Conservation (phyloP, 371 early-diverging fungal genomes). For the Nematocida major region DNA sequence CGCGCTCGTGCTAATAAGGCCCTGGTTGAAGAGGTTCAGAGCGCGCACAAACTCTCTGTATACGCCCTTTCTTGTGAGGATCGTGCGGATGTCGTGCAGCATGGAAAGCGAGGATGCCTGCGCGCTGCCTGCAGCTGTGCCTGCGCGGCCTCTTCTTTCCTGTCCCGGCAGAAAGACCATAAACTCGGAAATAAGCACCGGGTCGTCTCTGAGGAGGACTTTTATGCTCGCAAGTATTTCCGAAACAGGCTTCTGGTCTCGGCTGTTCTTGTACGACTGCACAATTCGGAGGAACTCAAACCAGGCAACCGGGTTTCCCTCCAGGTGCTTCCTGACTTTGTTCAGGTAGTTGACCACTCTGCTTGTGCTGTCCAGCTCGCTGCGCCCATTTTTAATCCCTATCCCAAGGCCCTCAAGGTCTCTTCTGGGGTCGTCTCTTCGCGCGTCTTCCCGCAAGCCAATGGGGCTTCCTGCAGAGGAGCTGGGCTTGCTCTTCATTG, state of each 20-base stretch:
- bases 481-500: background rate
- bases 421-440: background rate
- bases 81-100: constrained; percentile 58
- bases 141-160: background rate
- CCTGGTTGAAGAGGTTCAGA: constrained; percentile 84
- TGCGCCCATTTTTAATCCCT: constrained; percentile 10
- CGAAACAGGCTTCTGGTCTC: constrained; percentile 32
- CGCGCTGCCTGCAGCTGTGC: constrained; percentile 52
- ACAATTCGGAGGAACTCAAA: constrained; percentile 61
- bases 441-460: background rate
- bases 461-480: background rate
- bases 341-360: constrained; percentile 61
- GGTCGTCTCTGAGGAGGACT: constrained; percentile 56
- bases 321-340: constrained; percentile 61
- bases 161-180: constrained; percentile 49
- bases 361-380: constrained; percentile 42
- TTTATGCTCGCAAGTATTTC: constrained; percentile 53
- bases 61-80: constrained; percentile 71
- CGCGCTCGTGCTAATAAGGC: constrained; percentile 74
- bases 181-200: constrained; percentile 63
- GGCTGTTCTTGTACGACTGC: constrained; percentile 54
- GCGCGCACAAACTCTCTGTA: constrained; percentile 92
- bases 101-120: constrained; percentile 87
- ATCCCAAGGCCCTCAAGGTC: constrained; percentile 45
- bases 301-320: constrained; percentile 47